Evolutionary conservation across 2,329 filamentous ascomycete species (phyloP).

Genomic region (Emmonsiellopsis sp.): DNA sequence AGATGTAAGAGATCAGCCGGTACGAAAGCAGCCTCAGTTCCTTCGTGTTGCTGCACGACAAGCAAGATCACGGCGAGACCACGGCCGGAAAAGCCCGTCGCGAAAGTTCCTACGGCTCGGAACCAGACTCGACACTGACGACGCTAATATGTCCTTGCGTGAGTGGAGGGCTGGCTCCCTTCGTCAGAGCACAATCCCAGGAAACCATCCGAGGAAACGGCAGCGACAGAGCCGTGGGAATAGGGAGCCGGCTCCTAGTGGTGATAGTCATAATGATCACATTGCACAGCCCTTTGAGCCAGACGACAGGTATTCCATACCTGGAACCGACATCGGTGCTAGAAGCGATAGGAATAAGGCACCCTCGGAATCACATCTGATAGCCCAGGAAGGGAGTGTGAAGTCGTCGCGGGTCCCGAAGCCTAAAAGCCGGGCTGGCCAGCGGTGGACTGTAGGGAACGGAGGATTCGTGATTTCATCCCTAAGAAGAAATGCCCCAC

Average conservation of each 20-base stretch:
- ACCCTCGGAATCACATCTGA: not conserved
- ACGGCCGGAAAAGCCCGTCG: constrained; percentile 43
- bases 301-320: not conserved
- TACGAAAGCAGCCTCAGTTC: constrained; percentile 41
- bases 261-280: not conserved
- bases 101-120: constrained; percentile 45
- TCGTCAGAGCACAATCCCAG: constrained; percentile 18
- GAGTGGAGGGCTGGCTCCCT: constrained; percentile 44
- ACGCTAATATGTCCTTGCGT: constrained; percentile 41
- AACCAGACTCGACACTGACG: constrained; percentile 45
- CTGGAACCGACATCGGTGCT: not conserved
- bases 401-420: not conserved
- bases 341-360: not conserved
- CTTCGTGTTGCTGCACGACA: constrained; percentile 47
- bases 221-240: constrained; percentile 14
- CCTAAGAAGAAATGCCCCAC: constrained; percentile 23
- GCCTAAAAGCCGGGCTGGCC: not conserved
- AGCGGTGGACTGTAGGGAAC: constrained; percentile 24
- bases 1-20: constrained; percentile 21
- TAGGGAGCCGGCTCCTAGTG: not conserved
- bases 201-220: constrained; percentile 12
- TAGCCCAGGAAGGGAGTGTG: not conserved
- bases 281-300: not conserved
- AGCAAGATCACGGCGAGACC: constrained; percentile 39
- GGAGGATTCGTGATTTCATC: constrained; percentile 29